phyloP scores from a whole-genome alignment of 1,284 basidiomycete species.

The Boletus subluridellus region DNA sequence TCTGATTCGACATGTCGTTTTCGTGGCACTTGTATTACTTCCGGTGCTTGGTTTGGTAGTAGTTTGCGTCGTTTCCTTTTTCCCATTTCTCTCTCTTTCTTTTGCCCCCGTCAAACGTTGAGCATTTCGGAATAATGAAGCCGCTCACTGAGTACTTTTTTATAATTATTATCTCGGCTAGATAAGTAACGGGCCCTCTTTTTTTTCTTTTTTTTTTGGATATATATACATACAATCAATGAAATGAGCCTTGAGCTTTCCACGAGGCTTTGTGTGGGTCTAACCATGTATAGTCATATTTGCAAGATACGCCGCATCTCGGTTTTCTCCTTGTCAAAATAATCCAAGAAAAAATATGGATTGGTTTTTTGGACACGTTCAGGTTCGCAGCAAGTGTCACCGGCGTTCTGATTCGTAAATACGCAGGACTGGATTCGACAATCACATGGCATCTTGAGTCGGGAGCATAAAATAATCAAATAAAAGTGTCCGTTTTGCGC shows the following conservation, averaged over 20 bases:
- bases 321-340: not conserved
- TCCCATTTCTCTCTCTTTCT: no score
- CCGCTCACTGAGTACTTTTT: not conserved
- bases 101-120: no score
- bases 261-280: conserved; percentile 21
- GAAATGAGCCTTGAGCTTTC: conserved; percentile 19
- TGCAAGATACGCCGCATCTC: conserved; percentile 1
- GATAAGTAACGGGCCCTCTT: conserved; percentile 12
- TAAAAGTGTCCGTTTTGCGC: no score
- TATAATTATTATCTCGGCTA: conserved; percentile 25
- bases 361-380: not conserved
- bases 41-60: not conserved
- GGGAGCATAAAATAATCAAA: no score
- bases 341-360: not conserved
- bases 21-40: not conserved
- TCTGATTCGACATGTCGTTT: not conserved
- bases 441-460: no score
- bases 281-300: conserved; percentile 20
- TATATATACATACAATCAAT: not conserved
- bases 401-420: not conserved
- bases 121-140: no score
- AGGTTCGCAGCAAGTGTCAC: not conserved
- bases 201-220: not conserved
- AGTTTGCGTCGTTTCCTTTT: not conserved
- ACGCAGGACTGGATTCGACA: no score